phyloP scores from a whole-genome alignment of 805 yeast species.

The Candida cerambycidarum region DNA sequence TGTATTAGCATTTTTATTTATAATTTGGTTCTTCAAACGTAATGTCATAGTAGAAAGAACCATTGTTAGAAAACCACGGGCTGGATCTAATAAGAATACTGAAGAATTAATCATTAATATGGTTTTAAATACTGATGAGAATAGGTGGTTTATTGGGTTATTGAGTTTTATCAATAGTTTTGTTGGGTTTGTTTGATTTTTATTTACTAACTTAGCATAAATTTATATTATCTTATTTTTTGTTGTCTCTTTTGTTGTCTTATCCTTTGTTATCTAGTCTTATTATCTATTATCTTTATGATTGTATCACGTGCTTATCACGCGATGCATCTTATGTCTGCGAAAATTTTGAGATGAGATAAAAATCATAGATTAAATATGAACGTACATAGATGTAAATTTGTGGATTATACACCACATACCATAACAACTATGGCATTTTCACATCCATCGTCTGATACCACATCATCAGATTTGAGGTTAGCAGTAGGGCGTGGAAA shows the following conservation, averaged over 20 bases:
- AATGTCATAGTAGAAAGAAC: conserved; percentile 41
- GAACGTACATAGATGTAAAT: conserved; percentile 88
- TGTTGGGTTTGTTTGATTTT: conserved; percentile 37
- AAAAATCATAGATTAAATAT: conserved; percentile 27
- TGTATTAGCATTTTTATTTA: conserved; percentile 35
- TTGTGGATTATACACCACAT: conserved; percentile 85
- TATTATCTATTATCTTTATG: too few relatives aligned
- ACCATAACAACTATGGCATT: conserved; percentile 80
- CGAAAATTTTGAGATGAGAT: conserved; percentile 18
- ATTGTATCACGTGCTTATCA: neutral
- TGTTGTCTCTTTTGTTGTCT: neutral
- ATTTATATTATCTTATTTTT: neutral
- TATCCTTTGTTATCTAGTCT: too few relatives aligned
- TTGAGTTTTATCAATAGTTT: conserved; percentile 36
- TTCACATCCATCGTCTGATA: conserved; percentile 52
- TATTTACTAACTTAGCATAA: neutral
- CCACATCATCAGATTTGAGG: conserved; percentile 56
- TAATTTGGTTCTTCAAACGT: conserved; percentile 43
- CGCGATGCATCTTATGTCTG: neutral
- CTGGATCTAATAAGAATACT: conserved; percentile 21
- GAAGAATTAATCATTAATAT: conserved; percentile 44
- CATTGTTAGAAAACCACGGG: conserved; percentile 31
- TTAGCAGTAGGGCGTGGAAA: conserved; percentile 90
- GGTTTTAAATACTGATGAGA: conserved; percentile 42
- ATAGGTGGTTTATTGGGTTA: conserved; percentile 44